These are phyloP conservation scores for Geosmithia flava DNA, from an alignment of 2,329 filamentous ascomycete species.

Conservation along the genomic window DNA sequence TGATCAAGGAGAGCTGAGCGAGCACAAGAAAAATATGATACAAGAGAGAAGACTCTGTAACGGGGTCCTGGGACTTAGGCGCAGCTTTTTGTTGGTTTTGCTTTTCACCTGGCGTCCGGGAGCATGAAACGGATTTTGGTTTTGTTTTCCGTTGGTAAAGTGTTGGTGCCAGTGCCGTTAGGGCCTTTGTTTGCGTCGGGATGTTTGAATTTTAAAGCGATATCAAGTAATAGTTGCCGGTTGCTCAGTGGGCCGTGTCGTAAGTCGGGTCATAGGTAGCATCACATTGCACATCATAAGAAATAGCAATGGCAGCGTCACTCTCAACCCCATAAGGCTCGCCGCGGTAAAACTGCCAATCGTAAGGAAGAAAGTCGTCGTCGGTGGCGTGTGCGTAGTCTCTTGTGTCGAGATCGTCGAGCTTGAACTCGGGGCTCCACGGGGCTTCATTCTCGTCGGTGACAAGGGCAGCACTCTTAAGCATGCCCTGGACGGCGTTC, in stretches of 20 bases:
- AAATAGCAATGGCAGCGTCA: not conserved
- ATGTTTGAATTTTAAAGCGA: not conserved
- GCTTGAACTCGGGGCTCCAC: constrained; percentile 56
- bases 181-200: not conserved
- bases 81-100: not conserved
- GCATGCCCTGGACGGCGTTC: constrained; percentile 66
- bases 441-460: constrained; percentile 34
- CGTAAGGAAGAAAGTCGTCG: not conserved
- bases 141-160: not conserved
- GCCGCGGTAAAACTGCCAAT: not conserved
- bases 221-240: not conserved
- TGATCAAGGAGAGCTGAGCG: not conserved
- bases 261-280: not conserved
- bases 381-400: constrained; percentile 5
- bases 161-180: not conserved
- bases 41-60: not conserved
- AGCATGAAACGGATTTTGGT: not conserved
- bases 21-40: not conserved
- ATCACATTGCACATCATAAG: not conserved
- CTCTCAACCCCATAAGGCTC: not conserved
- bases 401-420: constrained; percentile 43
- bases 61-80: not conserved
- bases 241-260: not conserved
- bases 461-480: constrained; percentile 55
- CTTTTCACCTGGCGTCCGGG: not conserved